A percentile compares a stretch with the other conserved stretches of the same genome.
These are phyloP conservation scores for Colletotrichum liaoningense DNA, from an alignment of 2,329 filamentous ascomycete species.

Conservation along the genomic window DNA sequence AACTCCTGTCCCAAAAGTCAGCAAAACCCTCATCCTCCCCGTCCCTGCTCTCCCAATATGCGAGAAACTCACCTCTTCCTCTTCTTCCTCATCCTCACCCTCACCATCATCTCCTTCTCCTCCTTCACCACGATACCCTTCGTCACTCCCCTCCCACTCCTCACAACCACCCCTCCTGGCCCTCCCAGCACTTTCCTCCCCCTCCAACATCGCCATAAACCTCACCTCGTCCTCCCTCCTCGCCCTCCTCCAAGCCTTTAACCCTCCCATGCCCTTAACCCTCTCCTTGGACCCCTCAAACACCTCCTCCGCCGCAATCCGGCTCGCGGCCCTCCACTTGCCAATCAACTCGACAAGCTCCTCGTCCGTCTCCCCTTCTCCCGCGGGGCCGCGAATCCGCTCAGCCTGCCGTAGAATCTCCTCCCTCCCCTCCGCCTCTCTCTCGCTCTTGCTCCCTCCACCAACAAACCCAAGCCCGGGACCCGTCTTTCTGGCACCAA, in stretches of 20 bases:
- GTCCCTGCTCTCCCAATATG: not conserved
- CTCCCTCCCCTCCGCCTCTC: constrained; percentile 25
- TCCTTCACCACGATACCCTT: not conserved
- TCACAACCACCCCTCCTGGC: not conserved
- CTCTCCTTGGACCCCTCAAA: constrained; percentile 24
- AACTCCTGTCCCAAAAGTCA: constrained; percentile 30
- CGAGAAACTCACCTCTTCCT: constrained; percentile 11
- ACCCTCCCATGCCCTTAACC: constrained; percentile 25
- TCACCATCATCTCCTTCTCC: not conserved
- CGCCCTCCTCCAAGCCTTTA: constrained; percentile 24
- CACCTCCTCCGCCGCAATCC: constrained; percentile 35
- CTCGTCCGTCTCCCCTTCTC: constrained; percentile 13
- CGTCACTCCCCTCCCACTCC: not conserved
- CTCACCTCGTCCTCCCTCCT: constrained; percentile 38
- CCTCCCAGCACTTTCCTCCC: constrained; percentile 41
- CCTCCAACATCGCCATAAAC: constrained; percentile 49
- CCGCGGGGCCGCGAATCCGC: constrained; percentile 9
- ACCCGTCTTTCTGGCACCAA: not conserved
- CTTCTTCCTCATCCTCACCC: not conserved
- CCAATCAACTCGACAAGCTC: constrained; percentile 30
- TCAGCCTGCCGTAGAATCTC: constrained; percentile 30
- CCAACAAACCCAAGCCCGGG: not conserved
- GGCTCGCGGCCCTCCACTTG: constrained; percentile 36
- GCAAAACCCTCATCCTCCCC: not conserved
- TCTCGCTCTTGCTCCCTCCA: not conserved